Conservation (phyloP, 805 yeast genomes). For the Candida adriatica region DNA sequence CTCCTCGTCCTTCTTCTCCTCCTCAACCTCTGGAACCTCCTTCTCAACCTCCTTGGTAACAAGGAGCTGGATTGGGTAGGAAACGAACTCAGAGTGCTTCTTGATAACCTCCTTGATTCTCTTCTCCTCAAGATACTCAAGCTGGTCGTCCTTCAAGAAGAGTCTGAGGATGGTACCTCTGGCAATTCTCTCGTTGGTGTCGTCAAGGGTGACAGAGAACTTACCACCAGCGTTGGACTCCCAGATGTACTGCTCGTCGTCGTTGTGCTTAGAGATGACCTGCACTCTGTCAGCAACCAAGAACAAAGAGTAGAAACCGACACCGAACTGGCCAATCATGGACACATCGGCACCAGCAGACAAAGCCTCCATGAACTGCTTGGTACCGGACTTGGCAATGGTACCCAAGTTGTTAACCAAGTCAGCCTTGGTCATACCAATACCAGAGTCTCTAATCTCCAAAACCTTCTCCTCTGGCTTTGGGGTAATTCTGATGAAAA, state of each 20-base stretch:
- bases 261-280: constrained; percentile 97
- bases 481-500: constrained; percentile 97
- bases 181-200: constrained; percentile 72
- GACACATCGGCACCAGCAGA: constrained; percentile 99
- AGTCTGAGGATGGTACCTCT: constrained; percentile 96
- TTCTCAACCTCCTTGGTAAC: constrained; percentile 98
- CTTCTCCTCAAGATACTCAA: constrained; percentile 98
- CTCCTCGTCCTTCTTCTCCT: constrained; percentile 44
- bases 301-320: constrained; percentile 99
- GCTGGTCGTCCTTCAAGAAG: constrained; percentile 97
- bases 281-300: constrained; percentile 98
- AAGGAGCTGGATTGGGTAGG: constrained; percentile 97
- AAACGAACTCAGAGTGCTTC: constrained; percentile 98
- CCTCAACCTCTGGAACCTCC: constrained; percentile 86
- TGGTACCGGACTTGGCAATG: constrained; percentile 99
- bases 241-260: constrained; percentile 99
- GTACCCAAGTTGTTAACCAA: constrained; percentile 99
- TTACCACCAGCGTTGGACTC: constrained; percentile 99
- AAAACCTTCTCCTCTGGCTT: constrained; percentile 87
- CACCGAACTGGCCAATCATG: constrained; percentile 99
- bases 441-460: constrained; percentile 99
- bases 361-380: constrained; percentile 98
- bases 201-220: constrained; percentile 92
- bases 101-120: constrained; percentile 98
- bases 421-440: constrained; percentile 99